Evolutionary conservation across 257 asterid species (phyloP).

Genomic region (Forsythia viridissima): DNA sequence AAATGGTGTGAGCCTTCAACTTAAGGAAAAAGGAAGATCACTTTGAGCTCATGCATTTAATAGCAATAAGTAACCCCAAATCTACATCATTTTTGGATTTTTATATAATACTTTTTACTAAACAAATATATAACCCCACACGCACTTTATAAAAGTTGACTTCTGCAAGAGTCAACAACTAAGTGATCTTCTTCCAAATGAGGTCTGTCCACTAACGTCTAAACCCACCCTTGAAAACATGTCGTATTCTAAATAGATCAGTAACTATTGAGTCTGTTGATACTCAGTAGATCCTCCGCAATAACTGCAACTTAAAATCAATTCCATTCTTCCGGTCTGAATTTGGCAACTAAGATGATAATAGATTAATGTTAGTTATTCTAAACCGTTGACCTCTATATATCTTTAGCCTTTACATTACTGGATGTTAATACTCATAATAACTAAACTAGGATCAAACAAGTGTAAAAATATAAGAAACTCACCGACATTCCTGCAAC

Average conservation of each 20-base stretch:
- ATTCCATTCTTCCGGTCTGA: not conserved
- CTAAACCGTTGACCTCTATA: not conserved
- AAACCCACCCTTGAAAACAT: constrained; percentile 1
- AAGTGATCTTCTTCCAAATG: constrained; percentile 7
- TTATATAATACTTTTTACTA: constrained; percentile 3
- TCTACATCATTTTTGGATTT: not conserved
- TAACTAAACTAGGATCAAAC: constrained; percentile 13
- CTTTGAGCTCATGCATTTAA: not conserved
- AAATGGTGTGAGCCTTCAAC: not conserved
- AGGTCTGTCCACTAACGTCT: constrained; percentile 9
- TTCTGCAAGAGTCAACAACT: not conserved
- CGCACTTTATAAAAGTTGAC: not conserved
- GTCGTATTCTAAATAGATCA: not conserved
- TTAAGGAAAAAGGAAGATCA: no score
- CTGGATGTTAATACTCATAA: not conserved
- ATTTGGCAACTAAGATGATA: not conserved
- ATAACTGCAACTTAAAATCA: not conserved
- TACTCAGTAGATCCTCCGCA: not conserved
- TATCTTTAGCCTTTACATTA: not conserved
- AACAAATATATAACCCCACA: not conserved
- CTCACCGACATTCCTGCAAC: constrained; percentile 39
- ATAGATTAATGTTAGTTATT: constrained; percentile 14
- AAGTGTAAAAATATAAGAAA: constrained; percentile 5
- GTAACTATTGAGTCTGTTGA: not conserved
- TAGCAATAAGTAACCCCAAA: not conserved